phyloP scores from a whole-genome alignment of 306 rosid genomes.

The Quillaja saponaria region DNA sequence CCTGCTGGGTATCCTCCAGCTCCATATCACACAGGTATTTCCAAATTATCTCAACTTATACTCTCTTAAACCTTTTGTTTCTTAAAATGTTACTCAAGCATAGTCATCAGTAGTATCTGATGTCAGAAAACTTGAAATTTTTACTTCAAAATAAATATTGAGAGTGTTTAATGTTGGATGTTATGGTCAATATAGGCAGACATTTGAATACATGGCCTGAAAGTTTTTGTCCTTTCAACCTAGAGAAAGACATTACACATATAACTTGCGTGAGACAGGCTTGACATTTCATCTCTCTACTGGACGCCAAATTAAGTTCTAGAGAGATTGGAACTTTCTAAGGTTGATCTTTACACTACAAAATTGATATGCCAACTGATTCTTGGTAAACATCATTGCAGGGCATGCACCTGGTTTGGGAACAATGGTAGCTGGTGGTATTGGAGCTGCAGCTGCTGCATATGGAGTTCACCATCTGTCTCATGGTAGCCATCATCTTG shows the following conservation, averaged over 20 bases:
- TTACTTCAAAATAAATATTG: too few relatives aligned
- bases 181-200: too few relatives aligned
- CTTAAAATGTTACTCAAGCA: too few relatives aligned
- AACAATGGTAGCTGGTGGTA: conserved; percentile 49
- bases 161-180: too few relatives aligned
- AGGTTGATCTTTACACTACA: conserved; percentile 2
- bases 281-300: conserved; percentile 1
- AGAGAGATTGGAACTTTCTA: background rate
- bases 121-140: too few relatives aligned
- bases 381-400: conserved; percentile 4
- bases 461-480: conserved; percentile 56
- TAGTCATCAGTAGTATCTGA: too few relatives aligned
- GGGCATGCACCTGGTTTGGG: conserved; percentile 44
- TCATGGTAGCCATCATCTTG: conserved; percentile 46
- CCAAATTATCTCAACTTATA: background rate
- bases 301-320: background rate
- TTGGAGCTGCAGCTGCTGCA: conserved; percentile 43
- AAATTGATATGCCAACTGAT: background rate
- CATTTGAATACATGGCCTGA: too few relatives aligned
- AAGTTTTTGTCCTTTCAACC: too few relatives aligned
- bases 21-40: conserved; percentile 34
- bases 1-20: conserved; percentile 21
- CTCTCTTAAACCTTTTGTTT: too few relatives aligned
- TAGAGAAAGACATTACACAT: too few relatives aligned
- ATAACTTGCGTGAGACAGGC: background rate